Evolutionary conservation across 441 rosid genomes (phyloP).

Genomic region (Capsella rubella): DNA sequence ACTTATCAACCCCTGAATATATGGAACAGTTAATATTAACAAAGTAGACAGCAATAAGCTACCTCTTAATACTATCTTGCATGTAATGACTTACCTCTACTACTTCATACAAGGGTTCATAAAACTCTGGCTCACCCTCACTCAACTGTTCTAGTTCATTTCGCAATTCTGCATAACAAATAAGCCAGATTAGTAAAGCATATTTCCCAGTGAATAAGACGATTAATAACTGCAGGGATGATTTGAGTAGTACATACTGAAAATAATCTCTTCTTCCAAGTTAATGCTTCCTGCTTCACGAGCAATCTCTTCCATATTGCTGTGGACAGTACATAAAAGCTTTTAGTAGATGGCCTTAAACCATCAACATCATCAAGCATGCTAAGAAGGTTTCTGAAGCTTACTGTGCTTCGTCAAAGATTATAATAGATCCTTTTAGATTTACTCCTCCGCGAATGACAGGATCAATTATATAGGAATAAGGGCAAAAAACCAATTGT

Average conservation of each 20-base stretch:
- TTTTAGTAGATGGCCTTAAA: slow-evolving; percentile 22
- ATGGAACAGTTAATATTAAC: slow-evolving; percentile 32
- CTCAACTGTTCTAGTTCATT: slow-evolving; percentile 70
- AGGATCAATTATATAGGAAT: slow-evolving; percentile 85
- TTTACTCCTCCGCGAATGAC: slow-evolving; percentile 90
- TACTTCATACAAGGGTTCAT: slow-evolving; percentile 87
- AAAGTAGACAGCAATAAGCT: slow-evolving; percentile 16
- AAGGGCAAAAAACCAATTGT: slow-evolving; percentile 90
- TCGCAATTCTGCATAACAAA: slow-evolving; percentile 70
- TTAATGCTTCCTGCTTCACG: slow-evolving; percentile 97
- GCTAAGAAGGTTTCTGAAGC: slow-evolving; percentile 38
- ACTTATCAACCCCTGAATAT: slow-evolving; percentile 68
- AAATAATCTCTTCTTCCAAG: slow-evolving; percentile 82
- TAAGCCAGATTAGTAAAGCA: slow-evolving; percentile 50
- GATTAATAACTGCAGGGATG: slow-evolving; percentile 20
- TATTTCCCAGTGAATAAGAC: slow-evolving; percentile 19
- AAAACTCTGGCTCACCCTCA: slow-evolving; percentile 54
- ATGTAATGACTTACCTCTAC: slow-evolving; percentile 57
- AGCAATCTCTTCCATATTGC: slow-evolving; percentile 95
- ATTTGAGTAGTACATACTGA: slow-evolving; percentile 59
- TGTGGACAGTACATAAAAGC: slow-evolving; percentile 45
- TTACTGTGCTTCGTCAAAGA: slow-evolving; percentile 99
- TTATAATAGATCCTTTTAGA: slow-evolving; percentile 80
- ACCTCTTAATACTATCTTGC: slow-evolving; percentile 20
- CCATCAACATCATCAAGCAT: slow-evolving; percentile 16